Conservation (phyloP, 2,329 filamentous ascomycete species). For the Ophiostoma fasciatum region DNA sequence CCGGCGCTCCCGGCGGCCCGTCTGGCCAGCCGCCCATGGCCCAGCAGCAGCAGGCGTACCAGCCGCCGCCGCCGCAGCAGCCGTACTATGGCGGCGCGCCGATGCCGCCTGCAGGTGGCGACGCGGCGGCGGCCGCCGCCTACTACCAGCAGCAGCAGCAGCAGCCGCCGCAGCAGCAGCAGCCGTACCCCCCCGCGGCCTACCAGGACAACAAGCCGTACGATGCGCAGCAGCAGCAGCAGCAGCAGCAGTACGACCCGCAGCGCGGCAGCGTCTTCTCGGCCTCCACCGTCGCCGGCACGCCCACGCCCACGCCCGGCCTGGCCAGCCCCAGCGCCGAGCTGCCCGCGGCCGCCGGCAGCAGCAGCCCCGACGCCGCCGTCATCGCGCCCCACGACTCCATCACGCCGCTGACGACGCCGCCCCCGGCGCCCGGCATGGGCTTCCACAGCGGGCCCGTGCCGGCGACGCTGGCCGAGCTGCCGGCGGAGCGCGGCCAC, state of each 20-base stretch:
- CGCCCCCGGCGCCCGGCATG: constrained; percentile 7
- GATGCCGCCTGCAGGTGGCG: background rate
- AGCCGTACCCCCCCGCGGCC: background rate
- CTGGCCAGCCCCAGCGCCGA: too few relatives aligned
- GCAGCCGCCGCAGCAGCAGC: background rate
- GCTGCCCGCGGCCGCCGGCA: background rate
- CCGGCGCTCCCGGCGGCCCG: constrained; percentile 2
- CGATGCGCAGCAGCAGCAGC: constrained; percentile 1
- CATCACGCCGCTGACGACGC: background rate
- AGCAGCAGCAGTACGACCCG: constrained; percentile 4
- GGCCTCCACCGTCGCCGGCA: background rate
- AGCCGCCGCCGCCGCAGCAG: constrained; percentile 4
- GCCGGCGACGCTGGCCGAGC: constrained; percentile 14
- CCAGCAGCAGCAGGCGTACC: too few relatives aligned
- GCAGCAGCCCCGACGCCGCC: background rate
- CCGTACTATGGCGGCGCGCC: constrained; percentile 7
- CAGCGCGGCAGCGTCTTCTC: background rate
- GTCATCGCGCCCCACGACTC: constrained; percentile 8
- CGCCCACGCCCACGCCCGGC: background rate
- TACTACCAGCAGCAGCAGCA: background rate
- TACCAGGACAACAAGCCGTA: too few relatives aligned
- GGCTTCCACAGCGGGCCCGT: constrained; percentile 12
- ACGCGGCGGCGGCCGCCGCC: background rate
- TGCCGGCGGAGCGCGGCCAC: constrained; percentile 18
- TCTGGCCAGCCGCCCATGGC: constrained; percentile 3